These are phyloP conservation scores for Aspergillus cristatus DNA, from an alignment of 495 filamentous ascomycete species.

Conservation along the genomic window DNA sequence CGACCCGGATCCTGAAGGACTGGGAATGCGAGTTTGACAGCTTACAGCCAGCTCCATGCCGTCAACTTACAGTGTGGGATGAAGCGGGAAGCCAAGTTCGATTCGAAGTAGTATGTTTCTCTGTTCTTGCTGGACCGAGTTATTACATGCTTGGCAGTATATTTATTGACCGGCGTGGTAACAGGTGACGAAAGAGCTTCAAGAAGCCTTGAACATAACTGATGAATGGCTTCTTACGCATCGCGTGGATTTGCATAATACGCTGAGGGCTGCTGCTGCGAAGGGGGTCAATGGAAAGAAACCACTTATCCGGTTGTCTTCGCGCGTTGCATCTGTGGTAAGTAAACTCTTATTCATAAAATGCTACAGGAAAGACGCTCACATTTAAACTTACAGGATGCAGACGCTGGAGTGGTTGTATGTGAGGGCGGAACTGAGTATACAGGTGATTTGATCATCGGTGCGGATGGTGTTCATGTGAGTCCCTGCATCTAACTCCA, in stretches of 20 bases:
- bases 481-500: background rate
- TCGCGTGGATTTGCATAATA: slow-evolving; percentile 43
- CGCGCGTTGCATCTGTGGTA: slow-evolving; percentile 16
- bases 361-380: no score
- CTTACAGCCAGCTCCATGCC: slow-evolving; percentile 14
- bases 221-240: slow-evolving; percentile 29
- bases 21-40: slow-evolving; percentile 35
- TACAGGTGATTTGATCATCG: slow-evolving; percentile 38
- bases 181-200: slow-evolving; percentile 13
- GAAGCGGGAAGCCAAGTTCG: background rate
- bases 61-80: slow-evolving; percentile 10
- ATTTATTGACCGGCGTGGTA: background rate
- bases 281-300: slow-evolving; percentile 20
- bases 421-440: slow-evolving; percentile 19
- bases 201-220: slow-evolving; percentile 6
- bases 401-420: slow-evolving; percentile 27
- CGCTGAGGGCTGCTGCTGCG: slow-evolving; percentile 26
- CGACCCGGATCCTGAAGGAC: slow-evolving; percentile 30
- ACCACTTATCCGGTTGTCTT: slow-evolving; percentile 24
- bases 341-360: background rate
- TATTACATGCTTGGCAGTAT: no score
- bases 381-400: slow-evolving; percentile 19
- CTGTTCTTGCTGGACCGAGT: no score
- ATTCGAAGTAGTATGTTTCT: slow-evolving; percentile 7
- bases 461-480: slow-evolving; percentile 42